Base-by-base conservation (phyloP, 345 rosid genomes). In the Populus pruinosa region DNA sequence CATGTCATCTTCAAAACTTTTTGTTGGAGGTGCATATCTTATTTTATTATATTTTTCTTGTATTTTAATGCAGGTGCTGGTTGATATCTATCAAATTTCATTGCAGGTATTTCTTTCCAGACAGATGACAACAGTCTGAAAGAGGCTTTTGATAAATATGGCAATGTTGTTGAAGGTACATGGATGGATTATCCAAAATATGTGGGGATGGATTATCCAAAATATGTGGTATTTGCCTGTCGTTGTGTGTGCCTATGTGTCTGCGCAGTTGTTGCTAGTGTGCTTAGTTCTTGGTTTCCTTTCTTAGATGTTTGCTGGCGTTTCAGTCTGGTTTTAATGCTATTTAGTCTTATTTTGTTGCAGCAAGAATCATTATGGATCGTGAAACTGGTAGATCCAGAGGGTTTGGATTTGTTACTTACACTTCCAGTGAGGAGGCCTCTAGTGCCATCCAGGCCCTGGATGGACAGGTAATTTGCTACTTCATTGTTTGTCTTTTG, bases 341-440 rank as follows among this genome's bases (percentile, higher is more conserved):
- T 59, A 65, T 3, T 35, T 20, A 65, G 55, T 21, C 29, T 10
- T 20, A 12, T 74, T 56, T 65, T 55, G 7, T 64, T 78, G 77
- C 88, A 96, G 99, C 94, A 53, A 89, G 91, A 85, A 87, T 95
- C 65, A 95, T 93, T 77, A n/a, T 87, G 85, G 97, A 95, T 79
- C 93, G 98, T 71, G 99, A 95, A 55, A 88, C 91, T 39, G 96
- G 98, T 62, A 87, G 94, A 76, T 96, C 99, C 17, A 93, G 97
- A 81, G 99, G 99, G 70, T 93, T 93, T 87, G 99, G 94, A 23
- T 95, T 92, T 79, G 78, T 95, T 63, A 96, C 96, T 35, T 96
- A 75, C 78, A 82, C 86, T 6, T 83, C 91, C 53, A 65, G 76
- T 1, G 98, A 92, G 82, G 97, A 86, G 56, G 99, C 99, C n/a